Percentiles rank a stretch among this genome's conserved stretches.
Conservation (phyloP, 345 rosid species). For the Pistacia atlantica region DNA sequence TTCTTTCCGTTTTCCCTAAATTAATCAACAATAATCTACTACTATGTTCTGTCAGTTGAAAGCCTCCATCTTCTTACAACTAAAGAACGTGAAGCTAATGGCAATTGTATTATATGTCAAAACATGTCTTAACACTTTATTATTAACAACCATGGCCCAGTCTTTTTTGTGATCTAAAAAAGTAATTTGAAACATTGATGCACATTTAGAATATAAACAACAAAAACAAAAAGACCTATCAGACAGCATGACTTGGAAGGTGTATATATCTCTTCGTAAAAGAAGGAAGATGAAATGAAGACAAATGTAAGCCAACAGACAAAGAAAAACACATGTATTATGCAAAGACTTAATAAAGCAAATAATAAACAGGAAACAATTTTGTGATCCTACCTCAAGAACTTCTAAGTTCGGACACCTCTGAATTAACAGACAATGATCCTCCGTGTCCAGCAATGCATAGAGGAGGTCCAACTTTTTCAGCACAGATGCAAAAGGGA, state of each 20-base stretch:
- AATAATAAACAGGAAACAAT: background rate
- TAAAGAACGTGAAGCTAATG: background rate
- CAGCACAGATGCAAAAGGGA: conserved; percentile 72
- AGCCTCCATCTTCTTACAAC: background rate
- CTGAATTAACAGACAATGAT: conserved; percentile 77
- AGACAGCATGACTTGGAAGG: background rate
- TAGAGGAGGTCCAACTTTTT: conserved; percentile 87
- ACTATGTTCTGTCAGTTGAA: background rate
- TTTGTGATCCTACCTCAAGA: conserved; percentile 68
- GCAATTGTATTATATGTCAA: background rate
- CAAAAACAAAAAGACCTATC: background rate
- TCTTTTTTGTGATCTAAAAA: background rate
- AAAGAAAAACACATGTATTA: background rate
- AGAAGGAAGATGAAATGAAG: background rate
- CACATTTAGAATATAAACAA: background rate
- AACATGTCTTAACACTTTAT: background rate
- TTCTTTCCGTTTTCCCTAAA: background rate
- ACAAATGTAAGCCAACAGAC: background rate
- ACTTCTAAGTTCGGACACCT: conserved; percentile 86
- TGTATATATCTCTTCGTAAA: background rate
- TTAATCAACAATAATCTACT: background rate
- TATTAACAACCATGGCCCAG: background rate
- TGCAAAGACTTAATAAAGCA: background rate
- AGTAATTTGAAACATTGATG: background rate
- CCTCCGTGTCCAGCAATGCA: conserved; percentile 79